These are phyloP conservation scores for Hyphopichia khmerensis DNA, from an alignment of 1,139 yeast species.

Conservation along the genomic window DNA sequence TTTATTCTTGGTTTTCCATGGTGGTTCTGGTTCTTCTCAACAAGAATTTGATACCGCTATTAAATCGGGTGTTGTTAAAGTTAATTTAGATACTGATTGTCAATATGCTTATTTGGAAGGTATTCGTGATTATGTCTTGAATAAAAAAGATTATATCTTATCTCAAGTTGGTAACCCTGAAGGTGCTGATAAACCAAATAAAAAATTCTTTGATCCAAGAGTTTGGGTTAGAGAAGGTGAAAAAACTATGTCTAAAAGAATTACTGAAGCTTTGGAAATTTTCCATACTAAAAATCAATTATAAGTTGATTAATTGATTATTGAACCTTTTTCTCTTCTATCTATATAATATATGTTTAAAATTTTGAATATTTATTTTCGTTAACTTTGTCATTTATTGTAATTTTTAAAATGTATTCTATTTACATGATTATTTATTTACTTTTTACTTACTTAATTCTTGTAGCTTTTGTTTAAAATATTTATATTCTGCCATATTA, in stretches of 20 bases:
- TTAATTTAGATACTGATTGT: constrained; percentile 98
- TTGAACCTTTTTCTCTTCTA: no score
- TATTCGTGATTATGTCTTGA: constrained; percentile 94
- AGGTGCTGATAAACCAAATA: constrained; percentile 97
- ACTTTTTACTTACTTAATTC: neutral
- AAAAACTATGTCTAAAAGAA: constrained; percentile 92
- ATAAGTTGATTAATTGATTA: constrained; percentile 21
- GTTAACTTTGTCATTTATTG: no score
- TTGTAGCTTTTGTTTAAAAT: constrained; percentile 16
- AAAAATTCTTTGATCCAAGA: constrained; percentile 99
- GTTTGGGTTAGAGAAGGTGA: constrained; percentile 99
- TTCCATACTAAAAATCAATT: constrained; percentile 79
- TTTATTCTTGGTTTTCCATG: constrained; percentile 98
- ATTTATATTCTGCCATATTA: constrained; percentile 41
- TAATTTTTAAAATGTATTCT: neutral
- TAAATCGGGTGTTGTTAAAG: constrained; percentile 94
- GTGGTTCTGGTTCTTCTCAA: constrained; percentile 98
- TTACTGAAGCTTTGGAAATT: constrained; percentile 76
- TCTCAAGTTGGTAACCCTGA: constrained; percentile 98
- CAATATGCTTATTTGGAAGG: constrained; percentile 97
- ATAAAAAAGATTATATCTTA: constrained; percentile 91
- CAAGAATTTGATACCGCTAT: constrained; percentile 90
- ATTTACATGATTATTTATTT: neutral
- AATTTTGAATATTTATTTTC: neutral
- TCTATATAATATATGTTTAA: neutral